Conservation (phyloP, 768 basidiomycete genomes). For the Trametes cubensis region DNA sequence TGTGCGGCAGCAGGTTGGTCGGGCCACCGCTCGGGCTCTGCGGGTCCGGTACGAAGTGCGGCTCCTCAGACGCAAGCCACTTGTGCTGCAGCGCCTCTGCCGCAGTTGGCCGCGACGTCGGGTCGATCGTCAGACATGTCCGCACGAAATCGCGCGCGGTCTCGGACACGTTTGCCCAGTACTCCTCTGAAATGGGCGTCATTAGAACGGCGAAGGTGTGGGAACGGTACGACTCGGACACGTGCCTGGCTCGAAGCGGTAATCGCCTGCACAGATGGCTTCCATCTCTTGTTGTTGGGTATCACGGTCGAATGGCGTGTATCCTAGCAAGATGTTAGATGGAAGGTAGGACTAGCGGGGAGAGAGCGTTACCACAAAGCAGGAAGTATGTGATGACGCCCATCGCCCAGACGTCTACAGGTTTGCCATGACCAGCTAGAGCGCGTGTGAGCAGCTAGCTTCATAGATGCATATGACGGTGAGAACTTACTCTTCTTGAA, state of each 20-base stretch:
- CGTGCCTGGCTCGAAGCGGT: conserved; percentile 79
- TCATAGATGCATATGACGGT: background rate
- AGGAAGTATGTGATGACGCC: conserved; percentile 98
- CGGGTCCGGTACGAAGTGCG: conserved; percentile 72
- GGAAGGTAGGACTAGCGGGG: background rate
- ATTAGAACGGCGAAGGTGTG: background rate
- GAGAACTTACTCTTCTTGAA: conserved; percentile 79
- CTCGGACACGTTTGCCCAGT: conserved; percentile 84
- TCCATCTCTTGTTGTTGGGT: conserved; percentile 89
- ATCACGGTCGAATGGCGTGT: conserved; percentile 97
- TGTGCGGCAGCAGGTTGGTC: conserved; percentile 81
- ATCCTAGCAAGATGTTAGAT: conserved; percentile 48
- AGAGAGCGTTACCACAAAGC: conserved; percentile 53
- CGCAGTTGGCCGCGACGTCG: conserved; percentile 77
- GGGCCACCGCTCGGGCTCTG: conserved; percentile 59
- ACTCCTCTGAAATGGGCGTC: conserved; percentile 53
- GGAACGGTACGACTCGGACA: background rate
- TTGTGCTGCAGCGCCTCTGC: conserved; percentile 70
- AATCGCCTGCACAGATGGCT: conserved; percentile 92
- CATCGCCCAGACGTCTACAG: conserved; percentile 97
- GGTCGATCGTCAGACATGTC: conserved; percentile 85
- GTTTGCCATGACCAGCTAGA: conserved; percentile 89
- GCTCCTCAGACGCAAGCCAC: conserved; percentile 74
- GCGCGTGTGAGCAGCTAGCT: background rate
- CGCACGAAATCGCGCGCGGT: conserved; percentile 84